Evolutionary conservation across 1,284 basidiomycete species (phyloP).

Genomic region (Flammula alnicola): DNA sequence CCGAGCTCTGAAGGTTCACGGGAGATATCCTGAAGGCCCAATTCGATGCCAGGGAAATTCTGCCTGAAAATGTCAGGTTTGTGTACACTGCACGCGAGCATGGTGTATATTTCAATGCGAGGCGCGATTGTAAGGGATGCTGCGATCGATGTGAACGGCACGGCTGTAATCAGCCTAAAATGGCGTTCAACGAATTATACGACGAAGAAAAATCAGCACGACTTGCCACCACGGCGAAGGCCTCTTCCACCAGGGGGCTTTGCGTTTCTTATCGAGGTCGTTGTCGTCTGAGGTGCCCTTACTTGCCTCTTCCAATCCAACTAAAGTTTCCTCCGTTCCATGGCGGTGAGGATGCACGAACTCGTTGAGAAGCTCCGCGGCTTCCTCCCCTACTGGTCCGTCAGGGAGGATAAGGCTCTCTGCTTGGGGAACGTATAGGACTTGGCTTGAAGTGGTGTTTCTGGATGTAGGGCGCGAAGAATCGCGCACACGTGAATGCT

Average conservation of each 20-base stretch:
- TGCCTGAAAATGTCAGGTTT: constrained; percentile 52
- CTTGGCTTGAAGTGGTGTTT: constrained; percentile 5
- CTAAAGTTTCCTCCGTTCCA: constrained; percentile 41
- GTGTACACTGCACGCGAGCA: constrained; percentile 56
- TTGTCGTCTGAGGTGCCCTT: constrained; percentile 26
- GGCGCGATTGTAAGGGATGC: constrained; percentile 63
- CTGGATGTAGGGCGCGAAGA: constrained; percentile 4
- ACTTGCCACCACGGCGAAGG: constrained; percentile 73
- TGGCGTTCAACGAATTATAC: constrained; percentile 4
- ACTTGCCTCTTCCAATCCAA: too few relatives aligned
- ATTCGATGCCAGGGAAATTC: constrained; percentile 18
- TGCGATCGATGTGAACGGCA: constrained; percentile 59
- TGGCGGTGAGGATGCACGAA: constrained; percentile 48
- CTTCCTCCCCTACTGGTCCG: constrained; percentile 49
- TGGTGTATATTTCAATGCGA: constrained; percentile 65
- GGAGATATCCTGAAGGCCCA: constrained; percentile 10
- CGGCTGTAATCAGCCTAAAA: constrained; percentile 57
- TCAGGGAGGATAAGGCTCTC: constrained; percentile 49
- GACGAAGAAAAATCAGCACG: not conserved
- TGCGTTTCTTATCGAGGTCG: constrained; percentile 9
- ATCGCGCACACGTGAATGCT: not conserved
- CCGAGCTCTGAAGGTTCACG: not conserved
- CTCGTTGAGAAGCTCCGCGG: constrained; percentile 51
- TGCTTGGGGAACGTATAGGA: constrained; percentile 32
- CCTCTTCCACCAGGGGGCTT: constrained; percentile 68